Percentiles rank a stretch among this genome's conserved stretches.
Evolutionary conservation across 1,284 basidiomycete species (phyloP).

Genomic region (Grifola frondosa): DNA sequence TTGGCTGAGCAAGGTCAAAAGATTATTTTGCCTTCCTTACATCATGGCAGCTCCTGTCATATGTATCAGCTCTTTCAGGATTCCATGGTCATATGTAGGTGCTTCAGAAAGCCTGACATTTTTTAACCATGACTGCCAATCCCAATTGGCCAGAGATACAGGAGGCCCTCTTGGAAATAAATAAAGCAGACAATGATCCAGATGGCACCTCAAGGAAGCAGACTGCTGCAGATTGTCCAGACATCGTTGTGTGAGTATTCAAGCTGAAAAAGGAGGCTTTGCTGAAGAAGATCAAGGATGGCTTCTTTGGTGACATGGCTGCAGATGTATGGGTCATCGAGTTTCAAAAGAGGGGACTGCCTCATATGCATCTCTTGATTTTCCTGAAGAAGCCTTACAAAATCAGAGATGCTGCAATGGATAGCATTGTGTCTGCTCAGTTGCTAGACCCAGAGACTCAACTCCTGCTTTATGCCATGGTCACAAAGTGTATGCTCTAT

Average conservation of each 20-base stretch:
- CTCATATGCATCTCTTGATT: conserved; percentile 47
- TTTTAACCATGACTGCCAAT: conserved; percentile 51
- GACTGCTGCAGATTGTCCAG: conserved; percentile 40
- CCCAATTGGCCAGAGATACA: conserved; percentile 45
- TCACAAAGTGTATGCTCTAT: conserved; percentile 44
- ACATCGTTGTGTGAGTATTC: conserved; percentile 47
- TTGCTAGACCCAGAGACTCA: conserved; percentile 40
- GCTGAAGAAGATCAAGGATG: conserved; percentile 35
- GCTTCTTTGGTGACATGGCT: conserved; percentile 33
- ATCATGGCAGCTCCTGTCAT: conserved; percentile 39
- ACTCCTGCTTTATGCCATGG: conserved; percentile 37
- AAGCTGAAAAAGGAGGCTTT: conserved; percentile 39
- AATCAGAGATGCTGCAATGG: conserved; percentile 35
- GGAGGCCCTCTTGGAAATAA: conserved; percentile 35
- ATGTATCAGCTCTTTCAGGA: conserved; percentile 47
- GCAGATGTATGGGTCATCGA: conserved; percentile 46
- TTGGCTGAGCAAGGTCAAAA: conserved; percentile 34
- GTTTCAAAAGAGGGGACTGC: conserved; percentile 51
- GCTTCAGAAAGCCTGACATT: conserved; percentile 36
- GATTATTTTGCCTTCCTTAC: conserved; percentile 40
- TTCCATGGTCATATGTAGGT: conserved; percentile 40
- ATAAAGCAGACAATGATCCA: too few species aligned
- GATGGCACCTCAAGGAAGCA: too few species aligned
- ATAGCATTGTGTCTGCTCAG: conserved; percentile 40
- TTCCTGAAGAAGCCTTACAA: conserved; percentile 36